Base-by-base conservation (phyloP, 2,329 filamentous ascomycete genomes). In the Zymoseptoria passerinii region DNA sequence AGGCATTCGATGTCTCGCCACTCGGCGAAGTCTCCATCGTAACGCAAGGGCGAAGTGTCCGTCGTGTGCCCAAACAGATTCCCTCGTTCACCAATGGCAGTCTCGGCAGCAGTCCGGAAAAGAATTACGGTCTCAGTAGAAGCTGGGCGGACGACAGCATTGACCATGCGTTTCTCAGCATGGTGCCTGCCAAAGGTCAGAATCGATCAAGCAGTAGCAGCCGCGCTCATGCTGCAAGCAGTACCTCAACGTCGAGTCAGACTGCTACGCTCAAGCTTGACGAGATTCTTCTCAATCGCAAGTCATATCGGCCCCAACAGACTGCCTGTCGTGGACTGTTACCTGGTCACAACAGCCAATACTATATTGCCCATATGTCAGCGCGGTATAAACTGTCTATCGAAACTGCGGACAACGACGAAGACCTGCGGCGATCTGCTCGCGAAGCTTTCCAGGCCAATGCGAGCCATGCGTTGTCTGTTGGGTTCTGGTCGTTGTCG, bases 1-100 rank as follows among this genome's bases (percentile, higher is more conserved):
- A 82, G 65, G 76, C 82, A 1, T 74, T 84, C 61, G 79, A 78
- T 49, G 78, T 84, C 70, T 83, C 81, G 51, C 80, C 83, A 28
- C 78, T 75, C 61, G 83, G 83, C 19, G 80, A 83, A 53, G 73
- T 85, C 54, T 75, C 78, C 57, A 77, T 78, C 28, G 81, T 83
- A 59, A 74, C 75, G 27, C 81, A 84, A 67, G 78, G 76, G 63
- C 75, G 81, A 60, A 73, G 74, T 20, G 72, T 73, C 27, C 76
- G 73, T 55, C 75, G 71, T 35, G 67, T 58, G 48, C 58, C 63
- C 20, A 64, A 63, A 54, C 60, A 52, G 29, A 51, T 57, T 52
- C 29, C 63, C 16, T 58, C 61, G 20, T 52, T 19, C 53, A 52
- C 48, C 40, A 61, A 48, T 51, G 61, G 50, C 54, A 61, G 54